Conservation (phyloP, 495 filamentous ascomycete genomes). For the Lepidopterella palustris region DNA sequence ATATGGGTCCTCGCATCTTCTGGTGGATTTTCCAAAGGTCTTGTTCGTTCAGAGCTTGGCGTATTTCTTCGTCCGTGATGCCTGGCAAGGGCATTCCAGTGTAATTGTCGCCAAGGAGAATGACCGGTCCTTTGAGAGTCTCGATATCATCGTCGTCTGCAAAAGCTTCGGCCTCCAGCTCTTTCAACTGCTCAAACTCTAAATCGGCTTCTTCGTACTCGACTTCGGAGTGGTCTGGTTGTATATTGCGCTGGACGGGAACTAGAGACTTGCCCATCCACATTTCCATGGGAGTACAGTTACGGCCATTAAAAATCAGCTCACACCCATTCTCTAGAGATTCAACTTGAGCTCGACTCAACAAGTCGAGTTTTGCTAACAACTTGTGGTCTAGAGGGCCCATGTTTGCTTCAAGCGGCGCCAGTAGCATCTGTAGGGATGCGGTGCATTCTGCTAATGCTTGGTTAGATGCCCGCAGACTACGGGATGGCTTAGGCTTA, state of each 20-base stretch:
- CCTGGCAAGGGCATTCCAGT: constrained; percentile 33
- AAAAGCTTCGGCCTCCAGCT: constrained; percentile 55
- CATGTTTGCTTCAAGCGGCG: constrained; percentile 29
- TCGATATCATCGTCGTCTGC: constrained; percentile 50
- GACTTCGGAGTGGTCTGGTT: constrained; percentile 43
- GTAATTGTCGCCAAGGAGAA: constrained; percentile 45
- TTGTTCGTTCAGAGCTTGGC: constrained; percentile 30
- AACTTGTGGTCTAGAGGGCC: constrained; percentile 42
- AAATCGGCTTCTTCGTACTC: constrained; percentile 58
- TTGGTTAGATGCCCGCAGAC: constrained; percentile 30
- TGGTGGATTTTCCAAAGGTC: constrained; percentile 55
- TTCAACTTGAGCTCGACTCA: constrained; percentile 54
- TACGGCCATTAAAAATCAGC: constrained; percentile 29
- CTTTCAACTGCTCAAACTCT: constrained; percentile 58
- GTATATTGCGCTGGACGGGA: constrained; percentile 37
- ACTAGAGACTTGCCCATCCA: constrained; percentile 56
- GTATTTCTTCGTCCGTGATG: constrained; percentile 28
- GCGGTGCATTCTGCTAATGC: constrained; percentile 43
- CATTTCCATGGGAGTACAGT: constrained; percentile 42
- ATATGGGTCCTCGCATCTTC: constrained; percentile 51
- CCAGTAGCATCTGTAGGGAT: constrained; percentile 44
- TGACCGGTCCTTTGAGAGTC: constrained; percentile 43
- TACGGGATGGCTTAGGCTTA: constrained; percentile 25
- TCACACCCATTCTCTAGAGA: constrained; percentile 54
- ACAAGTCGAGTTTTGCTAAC: constrained; percentile 48